Evolutionary conservation across 805 yeast species (phyloP), one percentile per base, ranked within the genome.

Genomic region (Candida pini): DNA sequence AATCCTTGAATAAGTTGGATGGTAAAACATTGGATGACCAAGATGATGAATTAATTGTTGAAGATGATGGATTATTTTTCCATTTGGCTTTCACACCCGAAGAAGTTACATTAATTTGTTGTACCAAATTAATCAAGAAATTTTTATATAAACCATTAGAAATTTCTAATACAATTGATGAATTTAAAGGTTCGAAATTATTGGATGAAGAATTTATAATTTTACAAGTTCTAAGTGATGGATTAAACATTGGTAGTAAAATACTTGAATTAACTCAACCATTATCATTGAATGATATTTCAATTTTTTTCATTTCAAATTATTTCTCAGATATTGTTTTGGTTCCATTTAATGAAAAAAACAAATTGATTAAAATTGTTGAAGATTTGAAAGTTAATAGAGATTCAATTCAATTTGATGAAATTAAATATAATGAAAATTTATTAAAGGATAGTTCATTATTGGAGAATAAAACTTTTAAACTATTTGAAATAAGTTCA

Each of bases 241-340:
- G 84, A 0, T 60, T 64, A 14, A 68, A 64, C 44, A 74, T 71
- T 43, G 73, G 72, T 28, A 65, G 68, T 26, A 58, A 79, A 27
- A 76, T 78, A 12, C 52, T 78, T 30, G 73, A 72, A 35, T 55
- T 79, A 26, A 75, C 81, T 1, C 62, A 64, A 33, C 85, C 85
- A 1, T 56, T 79, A n/a, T 68, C 81, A 1, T 60, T 63, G 25
- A 73, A 74, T 30, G 66, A 64, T 13, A 75, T 79, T 20, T 68
- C 84, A 2, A 61, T 79, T 22, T 78, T 76, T 49, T 79, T 78
- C 54, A 53, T 79, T 21, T 68, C 78, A 13, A 74, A 78, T 22
- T 81, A 78, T 54, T 78, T 76, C 53, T 70, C 77, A 26, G 83
- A 78, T 53, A 72, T 74, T 30, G 78, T 79, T 16, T 58, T 79